Percentiles rank a stretch among this genome's conserved stretches.
These are phyloP conservation scores for Lipomyces japonicus DNA, from an alignment of 805 yeast species.

Conservation along the genomic window DNA sequence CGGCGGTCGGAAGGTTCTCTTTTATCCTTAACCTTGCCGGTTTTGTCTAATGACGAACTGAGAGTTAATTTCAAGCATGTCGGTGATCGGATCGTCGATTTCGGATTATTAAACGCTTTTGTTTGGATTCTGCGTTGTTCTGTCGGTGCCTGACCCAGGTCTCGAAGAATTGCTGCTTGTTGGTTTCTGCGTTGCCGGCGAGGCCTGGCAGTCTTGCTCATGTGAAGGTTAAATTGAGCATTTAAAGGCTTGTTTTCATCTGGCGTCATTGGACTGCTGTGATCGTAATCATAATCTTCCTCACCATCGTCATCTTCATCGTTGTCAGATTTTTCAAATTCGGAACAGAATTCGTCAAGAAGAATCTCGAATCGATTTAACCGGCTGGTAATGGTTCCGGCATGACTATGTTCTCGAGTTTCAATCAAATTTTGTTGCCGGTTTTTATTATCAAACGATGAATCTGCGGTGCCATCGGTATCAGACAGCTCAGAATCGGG, in stretches of 20 bases:
- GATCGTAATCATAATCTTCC: conserved; percentile 3
- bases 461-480: not conserved
- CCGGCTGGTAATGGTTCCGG: conserved; percentile 16
- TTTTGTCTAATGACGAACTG: conserved; percentile 9
- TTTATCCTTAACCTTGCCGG: not conserved
- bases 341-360: conserved; percentile 26
- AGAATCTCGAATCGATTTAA: conserved; percentile 25
- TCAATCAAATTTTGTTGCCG: not conserved
- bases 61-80: conserved; percentile 17
- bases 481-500: not conserved
- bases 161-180: conserved; percentile 9
- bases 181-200: not conserved
- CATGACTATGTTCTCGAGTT: not conserved
- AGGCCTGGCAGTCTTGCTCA: not conserved
- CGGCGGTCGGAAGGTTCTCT: not conserved
- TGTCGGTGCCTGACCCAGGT: conserved; percentile 11
- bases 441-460: not conserved
- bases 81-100: conserved; percentile 10
- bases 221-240: not conserved
- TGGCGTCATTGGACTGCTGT: not conserved
- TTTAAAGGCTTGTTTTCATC: not conserved
- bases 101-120: not conserved
- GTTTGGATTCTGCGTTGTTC: conserved; percentile 1
- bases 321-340: conserved; percentile 21
- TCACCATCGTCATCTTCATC: conserved; percentile 7